These are phyloP conservation scores for Graphilbum sp. DNA, from an alignment of 2,329 filamentous ascomycete species.

Conservation along the genomic window DNA sequence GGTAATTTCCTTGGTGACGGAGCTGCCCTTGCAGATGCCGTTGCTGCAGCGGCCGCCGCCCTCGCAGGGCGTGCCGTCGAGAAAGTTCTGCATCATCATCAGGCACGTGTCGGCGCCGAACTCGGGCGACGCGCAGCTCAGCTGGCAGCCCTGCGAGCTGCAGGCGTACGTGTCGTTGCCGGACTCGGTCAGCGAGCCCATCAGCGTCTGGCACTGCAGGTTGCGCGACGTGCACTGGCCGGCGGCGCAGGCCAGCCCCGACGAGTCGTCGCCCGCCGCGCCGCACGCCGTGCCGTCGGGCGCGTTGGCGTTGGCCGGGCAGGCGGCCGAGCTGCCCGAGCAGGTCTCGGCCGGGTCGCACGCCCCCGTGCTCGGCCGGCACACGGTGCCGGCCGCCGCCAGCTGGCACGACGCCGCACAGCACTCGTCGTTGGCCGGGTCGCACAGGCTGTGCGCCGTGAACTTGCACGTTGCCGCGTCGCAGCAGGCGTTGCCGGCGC, in stretches of 20 bases:
- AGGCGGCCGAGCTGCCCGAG: conserved; percentile 52
- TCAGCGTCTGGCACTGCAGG: conserved; percentile 70
- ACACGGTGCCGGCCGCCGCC: conserved; percentile 51
- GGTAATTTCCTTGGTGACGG: conserved; percentile 51
- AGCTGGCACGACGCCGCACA: conserved; percentile 54
- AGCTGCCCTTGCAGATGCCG: conserved; percentile 59
- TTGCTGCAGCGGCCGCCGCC: conserved; percentile 67
- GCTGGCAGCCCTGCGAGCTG: conserved; percentile 51
- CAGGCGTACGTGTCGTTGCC: conserved; percentile 72
- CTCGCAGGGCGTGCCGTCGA: conserved; percentile 77
- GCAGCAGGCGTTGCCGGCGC: conserved; percentile 66
- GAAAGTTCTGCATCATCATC: conserved; percentile 72
- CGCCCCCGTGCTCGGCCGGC: conserved; percentile 58
- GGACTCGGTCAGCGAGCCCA: conserved; percentile 51
- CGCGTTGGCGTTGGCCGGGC: conserved; percentile 55
- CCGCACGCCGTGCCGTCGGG: conserved; percentile 61
- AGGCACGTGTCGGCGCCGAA: conserved; percentile 53
- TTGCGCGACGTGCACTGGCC: conserved; percentile 91
- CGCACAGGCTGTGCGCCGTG: conserved; percentile 57
- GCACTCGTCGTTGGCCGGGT: conserved; percentile 68
- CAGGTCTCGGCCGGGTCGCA: conserved; percentile 84
- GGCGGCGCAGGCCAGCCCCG: conserved; percentile 61
- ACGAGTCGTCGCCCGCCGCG: conserved; percentile 25
- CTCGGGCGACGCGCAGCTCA: conserved; percentile 59
- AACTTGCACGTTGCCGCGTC: conserved; percentile 78